phyloP scores from a whole-genome alignment of 257 asterid species.

The Phtheirospermum japonicum region DNA sequence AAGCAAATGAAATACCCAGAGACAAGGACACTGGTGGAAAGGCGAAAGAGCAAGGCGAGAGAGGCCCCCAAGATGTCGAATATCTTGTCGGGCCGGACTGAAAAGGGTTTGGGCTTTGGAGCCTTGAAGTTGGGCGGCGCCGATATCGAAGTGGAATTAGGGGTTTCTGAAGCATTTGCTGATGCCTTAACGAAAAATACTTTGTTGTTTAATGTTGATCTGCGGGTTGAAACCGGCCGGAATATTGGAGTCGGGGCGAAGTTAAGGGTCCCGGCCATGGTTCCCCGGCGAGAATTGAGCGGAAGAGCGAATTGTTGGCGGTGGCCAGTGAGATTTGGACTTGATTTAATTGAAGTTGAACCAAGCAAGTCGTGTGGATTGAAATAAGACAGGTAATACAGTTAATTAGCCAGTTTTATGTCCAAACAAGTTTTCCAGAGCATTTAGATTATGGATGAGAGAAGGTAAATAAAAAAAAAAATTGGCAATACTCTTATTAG shows the following conservation, averaged over 20 bases:
- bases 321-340: conserved; percentile 2
- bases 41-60: conserved; percentile 78
- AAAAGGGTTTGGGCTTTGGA: conserved; percentile 78
- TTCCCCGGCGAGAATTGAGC: conserved; percentile 27
- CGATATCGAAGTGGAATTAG: conserved; percentile 42
- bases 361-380: conserved; percentile 33
- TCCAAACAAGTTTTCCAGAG: too few species aligned
- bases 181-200: conserved; percentile 36
- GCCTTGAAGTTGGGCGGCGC: conserved; percentile 82
- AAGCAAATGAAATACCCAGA: conserved; percentile 51
- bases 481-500: too few species aligned
- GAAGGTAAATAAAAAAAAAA: too few species aligned
- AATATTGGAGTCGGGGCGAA: conserved; percentile 43
- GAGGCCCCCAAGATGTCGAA: conserved; percentile 76
- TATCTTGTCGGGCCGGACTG: conserved; percentile 71
- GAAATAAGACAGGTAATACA: conserved; percentile 35
- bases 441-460: too few species aligned
- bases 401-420: too few species aligned
- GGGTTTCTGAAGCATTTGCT: conserved; percentile 55
- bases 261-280: conserved; percentile 63
- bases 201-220: conserved; percentile 28
- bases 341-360: conserved; percentile 6
- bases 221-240: conserved; percentile 40
- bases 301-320: neutral
- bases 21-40: conserved; percentile 72